Evolutionary conservation across 495 filamentous ascomycete genomes (phyloP), one percentile per base, ranked within the genome.

Genomic region (Umbilicaria muhlenbergii): DNA sequence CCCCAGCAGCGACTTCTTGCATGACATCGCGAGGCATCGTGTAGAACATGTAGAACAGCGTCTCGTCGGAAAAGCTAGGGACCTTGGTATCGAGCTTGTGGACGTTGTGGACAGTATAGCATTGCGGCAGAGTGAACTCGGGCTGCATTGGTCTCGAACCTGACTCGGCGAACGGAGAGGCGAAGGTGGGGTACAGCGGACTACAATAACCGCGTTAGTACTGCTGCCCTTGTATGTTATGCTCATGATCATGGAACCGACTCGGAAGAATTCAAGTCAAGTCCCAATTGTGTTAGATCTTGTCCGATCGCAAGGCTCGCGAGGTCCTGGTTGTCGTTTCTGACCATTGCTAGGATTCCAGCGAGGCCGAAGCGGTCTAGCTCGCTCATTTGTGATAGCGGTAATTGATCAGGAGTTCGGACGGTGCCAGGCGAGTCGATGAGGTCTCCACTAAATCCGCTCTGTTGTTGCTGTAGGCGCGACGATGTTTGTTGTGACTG

Each of bases 1-100:
- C 86, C 34, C 75, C 66, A 2, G 86, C 86, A 10, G 83, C 88
- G 47, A 86, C 60, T 48, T 92, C 81, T 60, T 95, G 88, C 61
- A 86, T 74, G 46, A 83, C 69, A 55, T 93, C 86, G 31, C 77
- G 66, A 2, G 86, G 83, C 62, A 83, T 81, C 61, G 79, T 85
- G 65, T 93, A 95, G 68, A 95, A 95, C 48, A 95, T 91, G 66
- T 80, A 87, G 58, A 95, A 86, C 43, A 95, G 68, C 0, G 86
- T 92, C 58, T 95, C 88, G 45, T 93, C 85, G 48, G 80, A 81
- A 64, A 94, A 92, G 42, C 77, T 82, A 13, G 70, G 66, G 37
- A 93, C 82, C 49, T 88, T 83, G 41, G 75, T 73, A 37, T 84
- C 75, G 15, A 94, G 67, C 13, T 77, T 74, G 51, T 86, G 83